These are phyloP conservation scores for Ceratocystis lukuohia DNA, from an alignment of 2,329 filamentous ascomycete species.

Conservation along the genomic window DNA sequence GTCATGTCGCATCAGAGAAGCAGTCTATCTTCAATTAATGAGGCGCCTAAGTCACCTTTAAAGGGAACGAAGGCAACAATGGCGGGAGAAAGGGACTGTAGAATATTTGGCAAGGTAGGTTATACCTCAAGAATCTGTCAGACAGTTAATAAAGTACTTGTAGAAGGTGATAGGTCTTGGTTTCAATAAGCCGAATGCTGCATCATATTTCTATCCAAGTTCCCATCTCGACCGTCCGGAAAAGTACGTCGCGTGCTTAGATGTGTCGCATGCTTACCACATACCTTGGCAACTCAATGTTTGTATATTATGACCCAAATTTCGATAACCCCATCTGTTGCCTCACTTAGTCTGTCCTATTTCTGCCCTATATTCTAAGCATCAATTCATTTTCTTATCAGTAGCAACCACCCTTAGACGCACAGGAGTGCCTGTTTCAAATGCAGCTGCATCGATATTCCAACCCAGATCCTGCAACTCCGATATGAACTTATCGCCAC, in stretches of 20 bases:
- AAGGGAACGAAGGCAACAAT: not conserved
- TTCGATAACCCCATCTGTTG: too few relatives aligned
- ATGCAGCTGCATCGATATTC: slow-evolving; percentile 27
- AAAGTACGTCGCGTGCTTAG: not conserved
- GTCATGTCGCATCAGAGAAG: not conserved
- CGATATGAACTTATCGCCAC: slow-evolving; percentile 24
- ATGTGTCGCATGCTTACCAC: not conserved
- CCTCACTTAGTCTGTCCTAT: not conserved
- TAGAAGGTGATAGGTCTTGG: not conserved
- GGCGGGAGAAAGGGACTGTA: not conserved
- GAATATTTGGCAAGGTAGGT: not conserved
- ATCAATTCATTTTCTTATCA: slow-evolving; percentile 12
- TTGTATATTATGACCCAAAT: too few relatives aligned
- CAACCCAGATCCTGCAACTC: slow-evolving; percentile 26
- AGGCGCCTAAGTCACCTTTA: not conserved
- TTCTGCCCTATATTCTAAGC: not conserved
- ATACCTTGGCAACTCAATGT: not conserved
- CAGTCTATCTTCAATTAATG: not conserved
- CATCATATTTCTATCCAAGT: not conserved
- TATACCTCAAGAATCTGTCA: not conserved
- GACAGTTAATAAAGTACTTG: not conserved
- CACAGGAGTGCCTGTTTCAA: slow-evolving; percentile 29
- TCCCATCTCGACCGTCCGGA: not conserved
- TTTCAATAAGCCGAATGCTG: not conserved
- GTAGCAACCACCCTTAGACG: slow-evolving; percentile 22